Conservation (phyloP, 2,329 filamentous ascomycete species). For the Scedosporium boydii region DNA sequence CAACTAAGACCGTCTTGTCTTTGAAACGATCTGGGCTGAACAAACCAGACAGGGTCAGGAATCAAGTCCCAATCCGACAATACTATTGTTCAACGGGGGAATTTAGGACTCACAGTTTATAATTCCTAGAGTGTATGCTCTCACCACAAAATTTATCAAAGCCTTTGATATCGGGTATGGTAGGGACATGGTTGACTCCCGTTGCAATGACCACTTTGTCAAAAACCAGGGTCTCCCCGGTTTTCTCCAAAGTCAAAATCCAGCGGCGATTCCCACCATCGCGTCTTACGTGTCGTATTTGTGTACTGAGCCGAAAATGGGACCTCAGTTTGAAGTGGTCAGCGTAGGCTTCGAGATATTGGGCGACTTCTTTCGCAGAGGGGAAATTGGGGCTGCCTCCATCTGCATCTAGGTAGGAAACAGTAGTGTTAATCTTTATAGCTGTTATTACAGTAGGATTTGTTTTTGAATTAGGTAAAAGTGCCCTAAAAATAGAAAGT, state of each 20-base stretch:
- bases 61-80: too few species aligned
- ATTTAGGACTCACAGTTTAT: constrained; percentile 17
- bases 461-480: too few species aligned
- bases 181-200: constrained; percentile 23
- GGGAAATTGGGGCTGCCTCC: constrained; percentile 16
- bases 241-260: constrained; percentile 17
- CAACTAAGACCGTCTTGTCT: constrained; percentile 30
- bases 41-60: too few species aligned
- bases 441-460: too few species aligned
- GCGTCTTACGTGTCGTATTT: constrained; percentile 12
- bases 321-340: constrained; percentile 20
- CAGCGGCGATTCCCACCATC: constrained; percentile 15
- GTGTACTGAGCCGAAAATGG: constrained; percentile 16
- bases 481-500: too few species aligned
- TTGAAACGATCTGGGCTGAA: constrained; percentile 22
- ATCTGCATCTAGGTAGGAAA: not conserved
- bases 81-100: not conserved
- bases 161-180: constrained; percentile 24
- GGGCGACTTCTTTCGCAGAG: constrained; percentile 16
- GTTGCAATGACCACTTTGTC: constrained; percentile 28
- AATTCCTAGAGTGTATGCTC: constrained; percentile 28
- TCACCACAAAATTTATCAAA: constrained; percentile 26
- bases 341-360: constrained; percentile 23
- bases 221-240: constrained; percentile 15
- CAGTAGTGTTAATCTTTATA: too few species aligned